These are phyloP conservation scores for Fusarium nelsonii DNA, from an alignment of 2,329 filamentous ascomycete genomes.

Conservation along the genomic window DNA sequence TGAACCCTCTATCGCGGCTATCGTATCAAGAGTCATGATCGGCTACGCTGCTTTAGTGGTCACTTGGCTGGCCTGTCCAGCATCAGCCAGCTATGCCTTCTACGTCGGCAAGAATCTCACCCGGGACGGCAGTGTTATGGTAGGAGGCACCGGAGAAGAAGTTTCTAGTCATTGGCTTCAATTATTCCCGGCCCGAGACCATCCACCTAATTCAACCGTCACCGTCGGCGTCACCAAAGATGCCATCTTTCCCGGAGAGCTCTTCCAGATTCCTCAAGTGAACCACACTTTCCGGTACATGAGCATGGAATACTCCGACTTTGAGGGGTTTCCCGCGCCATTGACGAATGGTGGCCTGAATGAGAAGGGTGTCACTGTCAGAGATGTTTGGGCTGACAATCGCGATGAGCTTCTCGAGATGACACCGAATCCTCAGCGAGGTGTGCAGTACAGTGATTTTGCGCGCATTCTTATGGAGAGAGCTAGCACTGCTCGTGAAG, in stretches of 20 bases:
- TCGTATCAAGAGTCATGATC: constrained; percentile 10
- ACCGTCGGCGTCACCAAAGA: constrained; percentile 43
- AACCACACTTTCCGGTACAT: constrained; percentile 43
- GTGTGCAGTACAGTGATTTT: constrained; percentile 44
- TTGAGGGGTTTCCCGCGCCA: constrained; percentile 40
- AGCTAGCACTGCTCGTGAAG: constrained; percentile 37
- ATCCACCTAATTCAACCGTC: constrained; percentile 57
- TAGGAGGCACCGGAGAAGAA: constrained; percentile 62
- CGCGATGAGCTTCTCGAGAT: constrained; percentile 43
- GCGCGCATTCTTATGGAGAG: constrained; percentile 45
- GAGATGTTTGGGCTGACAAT: constrained; percentile 45
- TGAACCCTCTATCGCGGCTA: neutral
- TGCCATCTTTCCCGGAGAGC: constrained; percentile 38
- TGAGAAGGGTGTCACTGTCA: constrained; percentile 41
- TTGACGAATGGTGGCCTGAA: constrained; percentile 43
- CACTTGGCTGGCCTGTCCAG: constrained; percentile 32
- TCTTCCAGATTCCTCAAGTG: constrained; percentile 41
- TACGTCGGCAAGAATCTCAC: constrained; percentile 62
- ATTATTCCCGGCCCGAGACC: constrained; percentile 57
- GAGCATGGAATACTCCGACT: constrained; percentile 47
- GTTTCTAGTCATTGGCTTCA: constrained; percentile 62
- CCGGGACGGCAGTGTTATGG: constrained; percentile 56
- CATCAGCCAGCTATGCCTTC: constrained; percentile 58
- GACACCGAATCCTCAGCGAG: constrained; percentile 40
- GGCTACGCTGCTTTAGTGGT: constrained; percentile 14